Evolutionary conservation across 1,139 yeast genomes (phyloP).

Genomic region (Pichia cactophila): DNA sequence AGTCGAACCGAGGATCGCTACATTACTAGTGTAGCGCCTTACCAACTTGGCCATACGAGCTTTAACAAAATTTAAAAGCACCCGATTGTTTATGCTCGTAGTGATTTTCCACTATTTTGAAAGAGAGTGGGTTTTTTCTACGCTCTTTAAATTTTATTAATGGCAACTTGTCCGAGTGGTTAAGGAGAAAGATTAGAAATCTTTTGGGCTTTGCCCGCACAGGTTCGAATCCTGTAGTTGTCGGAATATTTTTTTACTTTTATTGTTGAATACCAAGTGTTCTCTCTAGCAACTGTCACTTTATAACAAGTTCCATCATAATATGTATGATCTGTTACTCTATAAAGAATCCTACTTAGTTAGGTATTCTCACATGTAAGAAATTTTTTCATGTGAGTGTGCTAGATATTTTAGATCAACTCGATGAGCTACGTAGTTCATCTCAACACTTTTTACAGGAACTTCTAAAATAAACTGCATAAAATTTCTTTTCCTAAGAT

Average conservation of each 20-base stretch:
- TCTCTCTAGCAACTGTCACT: too few relatives aligned
- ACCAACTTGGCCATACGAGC: conserved; percentile 22
- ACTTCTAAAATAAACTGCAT: too few relatives aligned
- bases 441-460: too few relatives aligned
- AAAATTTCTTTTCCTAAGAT: too few relatives aligned
- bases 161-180: conserved; percentile 33
- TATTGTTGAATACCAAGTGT: too few relatives aligned
- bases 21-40: conserved; percentile 22
- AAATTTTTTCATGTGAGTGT: background rate
- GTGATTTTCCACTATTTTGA: background rate
- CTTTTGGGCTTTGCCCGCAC: conserved; percentile 37
- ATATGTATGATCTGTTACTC: too few relatives aligned
- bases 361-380: too few relatives aligned
- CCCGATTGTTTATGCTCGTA: background rate
- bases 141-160: background rate
- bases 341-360: too few relatives aligned
- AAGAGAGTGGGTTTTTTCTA: background rate
- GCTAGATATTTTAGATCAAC: too few relatives aligned
- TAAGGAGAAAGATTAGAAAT: conserved; percentile 36
- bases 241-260: conserved; percentile 13
- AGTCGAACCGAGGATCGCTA: conserved; percentile 21
- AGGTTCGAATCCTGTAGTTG: conserved; percentile 36
- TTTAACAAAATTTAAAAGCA: background rate
- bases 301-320: too few relatives aligned
- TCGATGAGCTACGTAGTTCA: too few relatives aligned